phyloP scores from a whole-genome alignment of 2,329 filamentous ascomycete species.

The Calonectria naviculata region DNA sequence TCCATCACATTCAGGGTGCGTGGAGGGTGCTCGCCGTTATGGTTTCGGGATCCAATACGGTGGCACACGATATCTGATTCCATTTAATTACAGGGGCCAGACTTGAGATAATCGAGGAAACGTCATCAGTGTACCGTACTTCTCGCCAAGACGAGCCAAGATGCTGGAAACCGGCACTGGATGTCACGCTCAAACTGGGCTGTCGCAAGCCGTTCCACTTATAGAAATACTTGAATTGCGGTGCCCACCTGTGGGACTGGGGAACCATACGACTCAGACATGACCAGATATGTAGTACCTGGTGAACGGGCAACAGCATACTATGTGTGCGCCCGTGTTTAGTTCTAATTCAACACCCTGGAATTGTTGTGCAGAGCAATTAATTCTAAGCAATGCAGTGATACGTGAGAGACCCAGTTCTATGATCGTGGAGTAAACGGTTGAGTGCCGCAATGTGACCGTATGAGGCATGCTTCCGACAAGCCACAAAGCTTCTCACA shows the following conservation, averaged over 20 bases:
- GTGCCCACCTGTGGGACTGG: constrained; percentile 1
- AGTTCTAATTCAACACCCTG: neutral
- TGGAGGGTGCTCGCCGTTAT: neutral
- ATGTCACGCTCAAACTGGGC: neutral
- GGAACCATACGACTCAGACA: neutral
- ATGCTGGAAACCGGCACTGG: neutral
- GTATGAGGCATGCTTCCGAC: neutral
- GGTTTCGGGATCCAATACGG: neutral
- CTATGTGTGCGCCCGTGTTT: neutral
- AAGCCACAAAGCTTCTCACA: constrained; percentile 7
- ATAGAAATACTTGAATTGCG: neutral
- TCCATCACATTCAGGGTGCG: neutral
- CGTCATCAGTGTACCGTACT: neutral
- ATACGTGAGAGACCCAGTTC: neutral
- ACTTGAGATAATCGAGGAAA: neutral
- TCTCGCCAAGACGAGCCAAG: neutral
- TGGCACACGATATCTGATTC: neutral
- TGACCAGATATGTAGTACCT: neutral
- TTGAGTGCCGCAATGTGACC: neutral
- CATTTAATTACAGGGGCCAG: neutral
- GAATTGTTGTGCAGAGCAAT: neutral
- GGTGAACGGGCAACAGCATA: neutral
- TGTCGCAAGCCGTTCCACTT: constrained; percentile 13
- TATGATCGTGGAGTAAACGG: neutral
- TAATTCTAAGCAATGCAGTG: neutral